These are phyloP conservation scores for Apiotrichum domesticum DNA, from an alignment of 1,284 basidiomycete genomes.

Conservation along the genomic window DNA sequence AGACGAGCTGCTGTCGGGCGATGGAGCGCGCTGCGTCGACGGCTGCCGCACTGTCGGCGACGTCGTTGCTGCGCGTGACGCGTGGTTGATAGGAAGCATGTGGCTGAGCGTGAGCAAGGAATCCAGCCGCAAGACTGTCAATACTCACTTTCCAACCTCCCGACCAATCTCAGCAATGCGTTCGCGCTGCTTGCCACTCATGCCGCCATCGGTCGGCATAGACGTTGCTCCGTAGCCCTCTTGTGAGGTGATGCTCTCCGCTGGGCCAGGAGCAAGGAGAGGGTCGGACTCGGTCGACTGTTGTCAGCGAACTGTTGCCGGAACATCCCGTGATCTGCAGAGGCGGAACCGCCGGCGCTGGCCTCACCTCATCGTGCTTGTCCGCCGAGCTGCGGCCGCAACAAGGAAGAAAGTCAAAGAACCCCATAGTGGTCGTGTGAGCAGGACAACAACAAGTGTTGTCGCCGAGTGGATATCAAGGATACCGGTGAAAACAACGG, in stretches of 20 bases:
- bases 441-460: background rate
- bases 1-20: slow-evolving; percentile 3
- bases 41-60: background rate
- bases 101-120: slow-evolving; percentile 13
- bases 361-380: slow-evolving; percentile 8
- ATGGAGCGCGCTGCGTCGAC: slow-evolving; percentile 3
- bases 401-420: slow-evolving; percentile 14
- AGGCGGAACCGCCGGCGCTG: background rate
- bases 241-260: slow-evolving; percentile 13
- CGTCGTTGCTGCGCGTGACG: slow-evolving; percentile 8
- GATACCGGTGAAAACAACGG: no score
- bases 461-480: no score
- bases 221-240: slow-evolving; percentile 12
- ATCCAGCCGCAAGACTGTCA: background rate
- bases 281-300: slow-evolving; percentile 9
- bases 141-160: slow-evolving; percentile 17
- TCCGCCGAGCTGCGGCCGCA: slow-evolving; percentile 5
- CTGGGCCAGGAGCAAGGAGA: slow-evolving; percentile 8
- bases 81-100: slow-evolving; percentile 19
- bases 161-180: slow-evolving; percentile 17
- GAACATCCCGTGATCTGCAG: no score
- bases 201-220: slow-evolving; percentile 6
- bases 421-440: slow-evolving; percentile 6
- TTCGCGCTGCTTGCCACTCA: slow-evolving; percentile 9
- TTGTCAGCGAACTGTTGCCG: background rate